phyloP scores from a whole-genome alignment of 1,284 basidiomycete species.

The Cryptococcus sp. region DNA sequence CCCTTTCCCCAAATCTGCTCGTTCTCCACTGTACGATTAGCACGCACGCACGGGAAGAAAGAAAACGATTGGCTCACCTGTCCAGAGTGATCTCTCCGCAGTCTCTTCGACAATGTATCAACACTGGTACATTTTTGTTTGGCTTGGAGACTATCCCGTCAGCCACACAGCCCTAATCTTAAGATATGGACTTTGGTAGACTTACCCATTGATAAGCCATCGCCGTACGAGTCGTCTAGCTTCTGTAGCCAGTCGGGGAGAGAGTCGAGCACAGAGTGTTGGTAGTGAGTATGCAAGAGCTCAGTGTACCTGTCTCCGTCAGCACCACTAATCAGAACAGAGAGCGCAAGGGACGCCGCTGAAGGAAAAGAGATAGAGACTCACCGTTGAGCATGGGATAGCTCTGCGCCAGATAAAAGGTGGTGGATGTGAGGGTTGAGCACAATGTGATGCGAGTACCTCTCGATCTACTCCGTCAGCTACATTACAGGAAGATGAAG shows the following conservation, averaged over 20 bases:
- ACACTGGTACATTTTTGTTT: slow-evolving; percentile 65
- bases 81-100: slow-evolving; percentile 66
- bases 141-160: slow-evolving; percentile 61
- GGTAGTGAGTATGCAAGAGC: slow-evolving; percentile 66
- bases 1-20: slow-evolving; percentile 35
- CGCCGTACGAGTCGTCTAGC: slow-evolving; percentile 60
- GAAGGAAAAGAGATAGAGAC: slow-evolving; percentile 18
- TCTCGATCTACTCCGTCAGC: slow-evolving; percentile 62
- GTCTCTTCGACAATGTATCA: slow-evolving; percentile 65
- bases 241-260: slow-evolving; percentile 67
- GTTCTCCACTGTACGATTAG: slow-evolving; percentile 30
- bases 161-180: neutral
- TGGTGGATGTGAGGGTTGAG: slow-evolving; percentile 62
- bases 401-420: slow-evolving; percentile 69
- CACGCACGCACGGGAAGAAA: neutral
- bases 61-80: slow-evolving; percentile 52
- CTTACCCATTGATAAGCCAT: slow-evolving; percentile 70
- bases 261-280: slow-evolving; percentile 66
- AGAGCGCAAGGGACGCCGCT: no score
- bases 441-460: slow-evolving; percentile 70
- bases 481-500: neutral
- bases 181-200: slow-evolving; percentile 14
- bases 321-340: neutral
- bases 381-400: slow-evolving; percentile 67
- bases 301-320: slow-evolving; percentile 57